Conservation (phyloP, 1,284 basidiomycete species). For the Rhodotorula mucilaginosa region DNA sequence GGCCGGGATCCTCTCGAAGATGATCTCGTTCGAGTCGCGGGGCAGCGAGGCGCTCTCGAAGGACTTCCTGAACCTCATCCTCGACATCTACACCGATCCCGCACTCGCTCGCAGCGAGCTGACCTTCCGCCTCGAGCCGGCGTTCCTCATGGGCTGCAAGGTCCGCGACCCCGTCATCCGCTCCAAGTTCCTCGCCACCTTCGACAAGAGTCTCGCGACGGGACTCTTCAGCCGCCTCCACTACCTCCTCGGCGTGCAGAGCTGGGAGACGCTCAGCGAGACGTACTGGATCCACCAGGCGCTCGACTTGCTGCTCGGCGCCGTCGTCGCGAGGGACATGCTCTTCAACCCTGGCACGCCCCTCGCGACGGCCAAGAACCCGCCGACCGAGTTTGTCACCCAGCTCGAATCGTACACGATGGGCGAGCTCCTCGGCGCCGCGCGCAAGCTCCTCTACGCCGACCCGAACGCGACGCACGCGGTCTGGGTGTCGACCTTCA, state of each 20-base stretch:
- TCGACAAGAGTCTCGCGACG: conserved; percentile 84
- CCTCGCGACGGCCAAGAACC: conserved; percentile 7
- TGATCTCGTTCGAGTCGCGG: conserved; percentile 76
- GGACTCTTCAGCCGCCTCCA: conserved; percentile 77
- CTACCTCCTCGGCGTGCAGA: conserved; percentile 90
- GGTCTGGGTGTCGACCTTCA: conserved; percentile 87
- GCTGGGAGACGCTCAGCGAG: conserved; percentile 90
- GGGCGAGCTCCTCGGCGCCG: conserved; percentile 65
- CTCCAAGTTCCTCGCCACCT: conserved; percentile 82
- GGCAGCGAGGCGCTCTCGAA: conserved; percentile 72
- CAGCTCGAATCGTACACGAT: conserved; percentile 37
- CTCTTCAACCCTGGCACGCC: conserved; percentile 38
- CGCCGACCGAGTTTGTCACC: conserved; percentile 30
- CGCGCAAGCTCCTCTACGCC: conserved; percentile 79
- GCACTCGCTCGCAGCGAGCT: conserved; percentile 84
- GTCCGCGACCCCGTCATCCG: conserved; percentile 76
- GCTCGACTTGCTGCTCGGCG: conserved; percentile 81
- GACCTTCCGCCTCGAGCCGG: conserved; percentile 86
- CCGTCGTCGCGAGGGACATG: conserved; percentile 65
- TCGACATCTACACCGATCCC: conserved; percentile 90
- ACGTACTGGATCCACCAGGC: conserved; percentile 95
- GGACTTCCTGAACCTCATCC: conserved; percentile 84
- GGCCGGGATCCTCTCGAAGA: conserved; percentile 81
- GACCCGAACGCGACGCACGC: conserved; percentile 75
- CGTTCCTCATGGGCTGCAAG: conserved; percentile 89